Base-by-base conservation (phyloP, 2,329 filamentous ascomycete genomes). In the Neonectria magnoliae region DNA sequence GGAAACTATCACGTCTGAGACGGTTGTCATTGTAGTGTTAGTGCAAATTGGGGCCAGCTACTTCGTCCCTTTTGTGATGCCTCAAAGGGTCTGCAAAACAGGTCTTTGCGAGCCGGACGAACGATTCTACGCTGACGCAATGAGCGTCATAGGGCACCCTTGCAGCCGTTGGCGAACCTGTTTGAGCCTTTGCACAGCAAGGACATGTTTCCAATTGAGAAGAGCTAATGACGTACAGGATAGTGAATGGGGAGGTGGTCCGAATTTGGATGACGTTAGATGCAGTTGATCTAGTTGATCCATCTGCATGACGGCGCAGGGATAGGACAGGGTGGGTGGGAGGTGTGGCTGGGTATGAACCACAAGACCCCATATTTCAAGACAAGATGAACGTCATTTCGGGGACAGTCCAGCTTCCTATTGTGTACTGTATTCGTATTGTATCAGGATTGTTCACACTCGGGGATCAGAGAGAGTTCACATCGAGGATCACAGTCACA, bases 111-210 rank as follows among this genome's bases (percentile, higher is more conserved):
- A 74, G 74, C 71, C 67, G 69, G 72, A 62, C 68, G 65, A 44
- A 18, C 11, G 4, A 57, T 4, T 44, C 42, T 27, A 47, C 51
- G 62, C 71, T 74, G 72, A 74, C 72, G 72, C 72, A 74, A 74
- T 74, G 27, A 48, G 61, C 72, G 72, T 70, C 72, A 74, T 73
- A 22, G 25, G 42, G 53, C 38, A 29, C 57, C 29, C 18, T 48
- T 31, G 36, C 60, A 27, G 31, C 53, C 44, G 47, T 58, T 57
- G 18, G 31, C 61, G 67, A 74, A 74, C 72, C 68, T 57, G 72
- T 74, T 74, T 74, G 62, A 44, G 7, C 25, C 25, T 13, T 44
- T 51, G 60, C 52, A 63, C 53, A 68, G 47, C 16, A 36, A 25
- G 27, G 20, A 42, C 31, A 20, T 47, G 27, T 20, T 42, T 58